Percentiles rank a stretch among this genome's conserved stretches.
phyloP scores from a whole-genome alignment of 2,329 filamentous ascomycete species.

The Hortaea sp. region DNA sequence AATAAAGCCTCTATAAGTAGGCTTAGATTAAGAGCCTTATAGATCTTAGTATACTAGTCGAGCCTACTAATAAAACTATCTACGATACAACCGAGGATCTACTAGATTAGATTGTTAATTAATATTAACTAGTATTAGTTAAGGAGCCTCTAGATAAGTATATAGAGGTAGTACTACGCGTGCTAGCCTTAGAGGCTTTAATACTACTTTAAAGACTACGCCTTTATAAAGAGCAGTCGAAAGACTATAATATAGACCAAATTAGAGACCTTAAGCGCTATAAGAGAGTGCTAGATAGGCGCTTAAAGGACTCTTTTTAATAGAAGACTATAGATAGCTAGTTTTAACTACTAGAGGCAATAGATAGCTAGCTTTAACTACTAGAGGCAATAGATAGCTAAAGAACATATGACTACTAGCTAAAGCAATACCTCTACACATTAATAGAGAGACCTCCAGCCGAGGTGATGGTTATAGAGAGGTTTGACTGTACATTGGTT shows the following conservation, averaged over 20 bases:
- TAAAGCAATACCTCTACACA: neutral
- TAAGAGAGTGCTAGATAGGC: neutral
- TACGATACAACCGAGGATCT: neutral
- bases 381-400: too few species aligned
- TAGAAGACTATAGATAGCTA: neutral
- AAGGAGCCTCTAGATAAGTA: neutral
- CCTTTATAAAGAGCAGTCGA: neutral
- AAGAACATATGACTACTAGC: neutral
- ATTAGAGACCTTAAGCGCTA: neutral
- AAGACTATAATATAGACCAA: neutral
- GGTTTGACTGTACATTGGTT: neutral
- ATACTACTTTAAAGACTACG: neutral
- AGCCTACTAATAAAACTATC: neutral
- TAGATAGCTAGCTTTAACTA: too few species aligned
- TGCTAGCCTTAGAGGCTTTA: neutral
- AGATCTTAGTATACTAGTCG: neutral
- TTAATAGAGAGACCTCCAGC: neutral
- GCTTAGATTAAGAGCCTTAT: neutral
- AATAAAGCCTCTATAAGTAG: neutral
- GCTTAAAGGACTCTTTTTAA: neutral
- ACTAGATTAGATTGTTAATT: neutral
- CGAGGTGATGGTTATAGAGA: neutral
- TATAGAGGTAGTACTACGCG: neutral
- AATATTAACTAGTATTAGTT: neutral
- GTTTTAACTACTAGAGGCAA: neutral